Conservation (phyloP, 2,329 filamentous ascomycete species). For the Fusarium napiforme region DNA sequence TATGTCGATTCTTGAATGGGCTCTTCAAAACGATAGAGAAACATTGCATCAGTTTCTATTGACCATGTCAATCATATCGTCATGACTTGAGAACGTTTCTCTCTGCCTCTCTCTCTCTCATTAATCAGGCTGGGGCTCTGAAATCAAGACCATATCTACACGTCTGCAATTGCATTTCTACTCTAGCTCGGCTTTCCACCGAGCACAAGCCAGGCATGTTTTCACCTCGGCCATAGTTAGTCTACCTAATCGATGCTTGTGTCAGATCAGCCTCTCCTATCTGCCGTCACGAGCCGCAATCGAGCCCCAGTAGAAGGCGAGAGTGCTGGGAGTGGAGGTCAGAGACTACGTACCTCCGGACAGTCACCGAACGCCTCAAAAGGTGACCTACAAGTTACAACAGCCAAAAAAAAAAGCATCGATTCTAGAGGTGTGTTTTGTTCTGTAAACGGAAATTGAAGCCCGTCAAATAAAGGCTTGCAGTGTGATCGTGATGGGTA, state of each 20-base stretch:
- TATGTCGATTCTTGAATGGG: neutral
- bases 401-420: neutral
- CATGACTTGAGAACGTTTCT: neutral
- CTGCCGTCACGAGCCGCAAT: conserved; percentile 32
- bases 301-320: neutral
- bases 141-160: neutral
- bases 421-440: neutral
- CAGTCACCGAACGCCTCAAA: conserved; percentile 39
- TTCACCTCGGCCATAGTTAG: conserved; percentile 37
- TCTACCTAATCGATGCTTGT: conserved; percentile 14
- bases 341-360: conserved; percentile 43
- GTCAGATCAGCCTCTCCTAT: conserved; percentile 26
- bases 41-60: neutral
- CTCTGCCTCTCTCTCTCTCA: neutral
- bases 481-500: conserved; percentile 30
- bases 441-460: neutral
- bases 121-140: neutral
- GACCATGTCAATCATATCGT: neutral
- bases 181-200: conserved; percentile 36
- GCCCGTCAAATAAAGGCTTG: conserved; percentile 16
- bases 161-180: neutral
- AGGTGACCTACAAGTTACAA: conserved; percentile 6
- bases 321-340: neutral
- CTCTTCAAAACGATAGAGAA: neutral
- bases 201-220: conserved; percentile 22